Conservation (phyloP, 148 eudicot genomes). For the Nepenthes gracilis region DNA sequence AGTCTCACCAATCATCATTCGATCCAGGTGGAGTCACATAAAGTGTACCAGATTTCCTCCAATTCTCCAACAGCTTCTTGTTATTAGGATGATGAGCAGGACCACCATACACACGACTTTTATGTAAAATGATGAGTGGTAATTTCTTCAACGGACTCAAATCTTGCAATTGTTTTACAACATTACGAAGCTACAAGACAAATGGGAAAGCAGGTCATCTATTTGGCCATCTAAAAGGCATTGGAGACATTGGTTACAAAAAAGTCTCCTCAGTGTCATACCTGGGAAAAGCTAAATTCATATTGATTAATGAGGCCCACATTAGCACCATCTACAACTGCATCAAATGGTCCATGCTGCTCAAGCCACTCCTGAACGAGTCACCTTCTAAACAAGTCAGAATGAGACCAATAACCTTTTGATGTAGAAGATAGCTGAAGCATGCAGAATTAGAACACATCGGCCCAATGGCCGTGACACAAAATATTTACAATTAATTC, state of each 20-base stretch:
- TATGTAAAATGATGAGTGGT: conserved; percentile 75
- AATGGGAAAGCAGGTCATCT: conserved; percentile 4
- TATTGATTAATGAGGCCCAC: conserved; percentile 39
- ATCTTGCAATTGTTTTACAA: conserved; percentile 44
- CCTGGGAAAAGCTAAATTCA: conserved; percentile 46
- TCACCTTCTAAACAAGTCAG: conserved; percentile 19
- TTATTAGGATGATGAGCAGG: conserved; percentile 47
- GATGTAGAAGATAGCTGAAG: conserved; percentile 8
- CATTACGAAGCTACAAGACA: conserved; percentile 38
- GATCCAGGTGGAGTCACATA: conserved; percentile 81
- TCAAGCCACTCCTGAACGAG: conserved; percentile 70
- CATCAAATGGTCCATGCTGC: conserved; percentile 90
- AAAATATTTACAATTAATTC: too few species aligned
- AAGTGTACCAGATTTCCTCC: conserved; percentile 64
- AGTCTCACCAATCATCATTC: conserved; percentile 73
- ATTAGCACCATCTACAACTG: conserved; percentile 88
- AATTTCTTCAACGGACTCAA: conserved; percentile 59
- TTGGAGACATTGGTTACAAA: background rate
- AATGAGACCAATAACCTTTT: conserved; percentile 11
- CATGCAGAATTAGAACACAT: conserved; percentile 8
- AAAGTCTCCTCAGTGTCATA: conserved; percentile 7
- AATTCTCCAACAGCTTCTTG: conserved; percentile 43
- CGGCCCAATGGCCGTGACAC: too few species aligned
- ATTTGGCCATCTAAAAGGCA: background rate
- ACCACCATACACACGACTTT: conserved; percentile 48